These are phyloP conservation scores for Metschnikowia gelsemii DNA, from an alignment of 805 yeast genomes.

Conservation along the genomic window DNA sequence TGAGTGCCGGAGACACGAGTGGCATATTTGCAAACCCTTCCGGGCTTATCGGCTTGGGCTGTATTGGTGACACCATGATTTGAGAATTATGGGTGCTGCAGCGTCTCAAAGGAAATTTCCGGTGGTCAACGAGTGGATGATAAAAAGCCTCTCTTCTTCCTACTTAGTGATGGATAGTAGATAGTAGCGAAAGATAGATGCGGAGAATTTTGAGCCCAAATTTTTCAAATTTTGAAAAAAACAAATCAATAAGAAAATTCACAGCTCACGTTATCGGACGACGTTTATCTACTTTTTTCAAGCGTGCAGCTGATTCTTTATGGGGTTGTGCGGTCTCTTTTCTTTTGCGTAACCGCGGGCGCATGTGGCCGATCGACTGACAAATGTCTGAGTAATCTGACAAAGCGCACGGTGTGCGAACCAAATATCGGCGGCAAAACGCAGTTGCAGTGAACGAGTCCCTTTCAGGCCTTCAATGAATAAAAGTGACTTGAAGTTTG, in stretches of 20 bases:
- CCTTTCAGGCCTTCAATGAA: no score
- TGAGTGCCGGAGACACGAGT: conserved; percentile 20
- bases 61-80: conserved; percentile 11
- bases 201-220: background rate
- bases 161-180: background rate
- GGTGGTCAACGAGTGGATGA: no score
- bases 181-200: background rate
- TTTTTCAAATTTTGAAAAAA: no score
- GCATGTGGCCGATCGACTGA: conserved; percentile 1
- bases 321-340: conserved; percentile 5
- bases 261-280: no score
- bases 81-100: no score
- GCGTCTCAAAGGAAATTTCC: background rate
- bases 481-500: no score
- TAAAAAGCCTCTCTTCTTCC: background rate
- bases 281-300: background rate
- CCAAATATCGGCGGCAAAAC: no score
- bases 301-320: conserved; percentile 1
- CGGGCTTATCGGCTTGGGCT: conserved; percentile 12
- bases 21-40: conserved; percentile 20
- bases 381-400: conserved; percentile 10
- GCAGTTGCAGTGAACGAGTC: no score
- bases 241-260: no score
- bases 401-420: conserved; percentile 2
- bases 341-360: background rate